A percentile compares a stretch with the other conserved stretches of the same genome.
These are phyloP conservation scores for Herpotrichia juniperi DNA, from an alignment of 2,329 filamentous ascomycete genomes.

Conservation along the genomic window DNA sequence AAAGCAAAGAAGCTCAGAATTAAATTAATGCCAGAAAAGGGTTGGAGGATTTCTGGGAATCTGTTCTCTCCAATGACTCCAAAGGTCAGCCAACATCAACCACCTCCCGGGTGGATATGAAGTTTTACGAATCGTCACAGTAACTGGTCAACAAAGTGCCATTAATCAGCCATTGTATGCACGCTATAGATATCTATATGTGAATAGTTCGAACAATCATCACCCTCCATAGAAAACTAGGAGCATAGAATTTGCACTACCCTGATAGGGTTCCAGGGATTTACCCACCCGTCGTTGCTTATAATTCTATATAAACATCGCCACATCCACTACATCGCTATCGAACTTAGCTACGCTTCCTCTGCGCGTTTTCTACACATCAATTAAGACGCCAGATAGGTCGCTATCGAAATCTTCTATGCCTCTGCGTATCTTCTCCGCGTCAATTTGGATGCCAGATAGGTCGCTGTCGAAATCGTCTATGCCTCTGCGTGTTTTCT, in stretches of 20 bases:
- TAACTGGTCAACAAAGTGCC: not conserved
- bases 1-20: conserved; percentile 34
- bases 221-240: not conserved
- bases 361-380: too few species aligned
- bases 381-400: too few species aligned
- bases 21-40: conserved; percentile 16
- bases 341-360: too few species aligned
- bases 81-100: conserved; percentile 9
- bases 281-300: too few species aligned
- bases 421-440: too few species aligned
- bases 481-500: too few species aligned
- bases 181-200: not conserved
- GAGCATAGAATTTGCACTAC: not conserved
- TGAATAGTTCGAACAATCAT: too few species aligned
- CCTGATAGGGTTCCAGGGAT: not conserved
- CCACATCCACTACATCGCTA: too few species aligned
- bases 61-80: conserved; percentile 20
- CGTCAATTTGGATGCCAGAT: too few species aligned
- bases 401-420: too few species aligned
- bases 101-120: conserved; percentile 36
- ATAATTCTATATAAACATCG: too few species aligned
- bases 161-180: not conserved
- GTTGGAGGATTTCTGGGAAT: conserved; percentile 31
- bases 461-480: too few species aligned
- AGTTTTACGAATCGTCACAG: not conserved